These are phyloP conservation scores for Samsoniella hepiali DNA, from an alignment of 2,329 filamentous ascomycete species.

Conservation along the genomic window DNA sequence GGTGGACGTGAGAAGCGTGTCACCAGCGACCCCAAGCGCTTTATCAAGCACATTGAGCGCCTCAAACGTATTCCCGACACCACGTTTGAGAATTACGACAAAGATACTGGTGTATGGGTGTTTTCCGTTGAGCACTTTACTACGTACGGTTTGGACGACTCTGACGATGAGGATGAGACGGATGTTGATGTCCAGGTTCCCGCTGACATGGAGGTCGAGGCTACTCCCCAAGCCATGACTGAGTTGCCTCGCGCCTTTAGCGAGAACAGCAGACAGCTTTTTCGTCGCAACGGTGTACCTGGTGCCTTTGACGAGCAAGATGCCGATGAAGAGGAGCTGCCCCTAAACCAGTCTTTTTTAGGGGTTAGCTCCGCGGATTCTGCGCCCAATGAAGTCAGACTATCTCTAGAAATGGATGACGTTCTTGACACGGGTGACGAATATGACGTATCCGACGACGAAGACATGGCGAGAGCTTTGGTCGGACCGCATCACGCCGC, in stretches of 20 bases:
- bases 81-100: slow-evolving; percentile 76
- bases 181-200: slow-evolving; percentile 45
- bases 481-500: slow-evolving; percentile 69
- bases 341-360: slow-evolving; percentile 79
- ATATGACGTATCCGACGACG: slow-evolving; percentile 70
- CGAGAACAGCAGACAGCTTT: slow-evolving; percentile 59
- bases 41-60: slow-evolving; percentile 78
- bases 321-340: slow-evolving; percentile 54
- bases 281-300: slow-evolving; percentile 56
- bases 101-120: slow-evolving; percentile 78
- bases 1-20: slow-evolving; percentile 53
- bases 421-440: slow-evolving; percentile 61
- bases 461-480: slow-evolving; percentile 77
- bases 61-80: slow-evolving; percentile 78
- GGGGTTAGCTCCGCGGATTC: slow-evolving; percentile 85
- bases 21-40: slow-evolving; percentile 56
- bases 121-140: slow-evolving; percentile 97
- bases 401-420: slow-evolving; percentile 59
- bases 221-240: slow-evolving; percentile 25
- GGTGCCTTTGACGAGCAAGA: slow-evolving; percentile 73
- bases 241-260: slow-evolving; percentile 27
- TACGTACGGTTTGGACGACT: slow-evolving; percentile 83
- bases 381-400: slow-evolving; percentile 58
- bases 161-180: slow-evolving; percentile 53
- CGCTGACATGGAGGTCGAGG: slow-evolving; percentile 34